Evolutionary conservation across 148 eudicot species (phyloP).

Genomic region (Spergularia bocconei): DNA sequence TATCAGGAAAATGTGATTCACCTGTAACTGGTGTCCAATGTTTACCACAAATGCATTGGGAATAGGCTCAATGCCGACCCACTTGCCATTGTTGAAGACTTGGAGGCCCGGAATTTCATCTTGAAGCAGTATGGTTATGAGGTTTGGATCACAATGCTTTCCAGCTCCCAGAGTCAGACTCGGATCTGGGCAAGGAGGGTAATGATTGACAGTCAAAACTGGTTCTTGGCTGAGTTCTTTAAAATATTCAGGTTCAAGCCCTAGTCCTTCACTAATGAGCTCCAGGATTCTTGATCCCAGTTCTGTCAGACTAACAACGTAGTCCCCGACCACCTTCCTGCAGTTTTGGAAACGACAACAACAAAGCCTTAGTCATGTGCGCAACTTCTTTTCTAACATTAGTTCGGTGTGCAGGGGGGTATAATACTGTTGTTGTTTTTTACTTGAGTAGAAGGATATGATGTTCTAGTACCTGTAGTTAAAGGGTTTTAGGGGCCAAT

Average conservation of each 20-base stretch:
- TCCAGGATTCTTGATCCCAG: conserved; percentile 46
- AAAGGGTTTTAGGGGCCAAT: conserved; percentile 49
- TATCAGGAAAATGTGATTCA: not conserved
- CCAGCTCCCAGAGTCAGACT: conserved; percentile 47
- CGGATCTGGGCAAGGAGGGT: conserved; percentile 71
- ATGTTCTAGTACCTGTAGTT: conserved; percentile 26
- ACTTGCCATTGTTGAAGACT: conserved; percentile 34
- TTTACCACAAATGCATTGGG: conserved; percentile 41
- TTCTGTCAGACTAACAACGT: conserved; percentile 30
- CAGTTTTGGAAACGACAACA: not conserved
- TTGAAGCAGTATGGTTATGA: conserved; percentile 42
- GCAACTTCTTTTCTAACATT: too few species aligned
- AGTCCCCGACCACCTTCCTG: conserved; percentile 46
- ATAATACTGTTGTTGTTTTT: too few species aligned
- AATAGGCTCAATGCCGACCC: conserved; percentile 43
- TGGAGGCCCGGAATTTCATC: conserved; percentile 45
- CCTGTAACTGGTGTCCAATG: conserved; percentile 45
- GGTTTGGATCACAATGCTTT: conserved; percentile 44
- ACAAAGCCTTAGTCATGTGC: too few species aligned
- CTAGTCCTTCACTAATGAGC: conserved; percentile 50
- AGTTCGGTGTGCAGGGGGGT: too few species aligned
- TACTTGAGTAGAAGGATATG: too few species aligned
- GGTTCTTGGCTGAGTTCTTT: conserved; percentile 36
- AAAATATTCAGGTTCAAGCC: conserved; percentile 42
- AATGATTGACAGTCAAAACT: conserved; percentile 39